These are phyloP conservation scores for Ophiostoma sp. DNA, from an alignment of 2,329 filamentous ascomycete species.

Conservation along the genomic window DNA sequence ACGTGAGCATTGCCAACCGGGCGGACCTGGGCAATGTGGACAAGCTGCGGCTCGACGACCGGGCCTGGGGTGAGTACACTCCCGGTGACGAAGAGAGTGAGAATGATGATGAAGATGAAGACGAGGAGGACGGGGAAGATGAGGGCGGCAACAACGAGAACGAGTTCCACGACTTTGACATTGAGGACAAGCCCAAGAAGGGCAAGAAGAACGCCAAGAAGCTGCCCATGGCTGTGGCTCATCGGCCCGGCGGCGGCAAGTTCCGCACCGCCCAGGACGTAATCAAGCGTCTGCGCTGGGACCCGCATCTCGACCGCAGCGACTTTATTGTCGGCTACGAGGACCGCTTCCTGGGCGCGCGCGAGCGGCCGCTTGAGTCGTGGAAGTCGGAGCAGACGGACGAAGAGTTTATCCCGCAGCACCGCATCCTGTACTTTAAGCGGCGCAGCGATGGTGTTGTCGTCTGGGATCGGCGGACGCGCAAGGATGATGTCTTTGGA, in stretches of 20 bases:
- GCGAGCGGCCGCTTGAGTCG: constrained; percentile 53
- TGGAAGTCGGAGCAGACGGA: constrained; percentile 65
- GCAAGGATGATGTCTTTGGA: constrained; percentile 58
- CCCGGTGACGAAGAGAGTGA: constrained; percentile 47
- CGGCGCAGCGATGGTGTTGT: constrained; percentile 50
- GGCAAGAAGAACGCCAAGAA: constrained; percentile 24
- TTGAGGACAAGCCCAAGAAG: constrained; percentile 29
- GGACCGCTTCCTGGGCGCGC: constrained; percentile 58
- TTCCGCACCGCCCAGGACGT: constrained; percentile 60
- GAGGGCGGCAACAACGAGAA: constrained; percentile 35
- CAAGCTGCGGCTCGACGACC: constrained; percentile 46
- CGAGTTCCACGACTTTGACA: constrained; percentile 27
- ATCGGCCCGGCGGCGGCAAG: constrained; percentile 39
- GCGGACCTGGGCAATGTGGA: constrained; percentile 41
- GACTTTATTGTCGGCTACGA: constrained; percentile 62
- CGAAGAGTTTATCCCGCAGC: constrained; percentile 67
- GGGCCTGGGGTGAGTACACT: constrained; percentile 52
- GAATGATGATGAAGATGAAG: constrained; percentile 42
- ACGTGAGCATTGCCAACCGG: constrained; percentile 42
- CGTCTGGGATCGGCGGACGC: constrained; percentile 59
- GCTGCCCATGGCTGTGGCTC: constrained; percentile 24
- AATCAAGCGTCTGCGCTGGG: constrained; percentile 61
- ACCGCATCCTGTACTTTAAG: constrained; percentile 63
- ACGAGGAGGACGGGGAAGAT: constrained; percentile 38
- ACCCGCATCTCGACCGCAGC: constrained; percentile 50